phyloP scores from a whole-genome alignment of 441 rosid species.

The Francoa sonchifolia region DNA sequence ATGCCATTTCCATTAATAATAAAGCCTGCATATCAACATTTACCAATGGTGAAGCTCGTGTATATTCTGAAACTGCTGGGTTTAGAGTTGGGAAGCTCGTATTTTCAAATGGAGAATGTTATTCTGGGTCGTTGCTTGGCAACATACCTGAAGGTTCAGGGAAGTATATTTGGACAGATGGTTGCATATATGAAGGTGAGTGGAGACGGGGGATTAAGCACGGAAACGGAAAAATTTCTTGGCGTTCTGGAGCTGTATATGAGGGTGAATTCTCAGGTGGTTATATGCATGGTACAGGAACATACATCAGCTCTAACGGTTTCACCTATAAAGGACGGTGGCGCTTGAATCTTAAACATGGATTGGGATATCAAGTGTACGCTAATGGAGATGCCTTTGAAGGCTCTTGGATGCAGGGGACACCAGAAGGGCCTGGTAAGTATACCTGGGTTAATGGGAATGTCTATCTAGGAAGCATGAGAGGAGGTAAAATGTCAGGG shows the following conservation, averaged over 20 bases:
- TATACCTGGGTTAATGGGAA: slow-evolving; percentile 86
- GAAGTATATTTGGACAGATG: slow-evolving; percentile 71
- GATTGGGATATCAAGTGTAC: slow-evolving; percentile 76
- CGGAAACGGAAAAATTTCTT: slow-evolving; percentile 62
- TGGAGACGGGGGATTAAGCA: slow-evolving; percentile 91
- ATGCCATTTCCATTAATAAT: slow-evolving; percentile 23
- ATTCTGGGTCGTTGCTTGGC: slow-evolving; percentile 64
- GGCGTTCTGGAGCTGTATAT: slow-evolving; percentile 68
- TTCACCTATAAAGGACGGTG: slow-evolving; percentile 75
- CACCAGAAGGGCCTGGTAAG: slow-evolving; percentile 94
- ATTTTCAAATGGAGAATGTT: slow-evolving; percentile 60
- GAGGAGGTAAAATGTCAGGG: slow-evolving; percentile 88
- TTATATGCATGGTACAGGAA: slow-evolving; percentile 75
- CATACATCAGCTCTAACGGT: slow-evolving; percentile 35
- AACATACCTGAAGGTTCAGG: slow-evolving; percentile 74
- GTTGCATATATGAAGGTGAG: slow-evolving; percentile 69
- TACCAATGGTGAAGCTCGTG: slow-evolving; percentile 43
- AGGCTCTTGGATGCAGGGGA: slow-evolving; percentile 88
- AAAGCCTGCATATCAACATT: slow-evolving; percentile 26
- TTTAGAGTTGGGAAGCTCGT: slow-evolving; percentile 51
- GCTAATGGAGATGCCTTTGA: slow-evolving; percentile 70
- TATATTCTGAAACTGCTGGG: slow-evolving; percentile 35
- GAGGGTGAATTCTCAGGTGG: slow-evolving; percentile 91
- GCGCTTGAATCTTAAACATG: slow-evolving; percentile 83
- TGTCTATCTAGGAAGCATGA: slow-evolving; percentile 72